These are phyloP conservation scores for Penicillium sp. DNA, from an alignment of 2,329 filamentous ascomycete genomes.

Conservation along the genomic window DNA sequence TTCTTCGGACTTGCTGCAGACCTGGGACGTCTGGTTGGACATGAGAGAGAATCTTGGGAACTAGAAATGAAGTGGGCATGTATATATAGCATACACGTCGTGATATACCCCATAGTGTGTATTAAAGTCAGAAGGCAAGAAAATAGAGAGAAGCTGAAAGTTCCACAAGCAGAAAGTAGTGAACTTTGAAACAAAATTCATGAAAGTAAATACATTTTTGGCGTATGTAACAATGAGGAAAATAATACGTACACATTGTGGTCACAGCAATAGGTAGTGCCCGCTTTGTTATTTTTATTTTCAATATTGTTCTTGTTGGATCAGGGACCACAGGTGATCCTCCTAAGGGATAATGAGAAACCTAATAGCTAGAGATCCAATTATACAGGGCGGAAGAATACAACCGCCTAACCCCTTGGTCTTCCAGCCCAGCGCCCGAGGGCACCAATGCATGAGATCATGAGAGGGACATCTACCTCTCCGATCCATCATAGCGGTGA, in stretches of 20 bases:
- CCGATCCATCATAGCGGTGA: conserved; percentile 43
- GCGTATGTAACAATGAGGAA: too few species aligned
- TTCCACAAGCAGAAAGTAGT: neutral
- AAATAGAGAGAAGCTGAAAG: neutral
- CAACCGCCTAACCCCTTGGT: conserved; percentile 4
- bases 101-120: neutral
- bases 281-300: neutral
- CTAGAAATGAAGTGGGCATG: neutral
- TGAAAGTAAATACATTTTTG: too few species aligned
- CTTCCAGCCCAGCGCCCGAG: neutral
- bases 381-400: conserved; percentile 1
- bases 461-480: conserved; percentile 4
- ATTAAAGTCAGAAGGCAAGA: neutral
- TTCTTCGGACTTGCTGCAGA: neutral
- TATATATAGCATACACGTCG: neutral
- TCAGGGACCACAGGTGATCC: neutral
- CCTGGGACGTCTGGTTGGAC: neutral
- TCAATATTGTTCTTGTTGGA: neutral
- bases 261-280: neutral
- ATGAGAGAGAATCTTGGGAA: too few species aligned
- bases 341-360: conserved; percentile 10
- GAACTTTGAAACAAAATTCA: neutral
- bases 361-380: conserved; percentile 8
- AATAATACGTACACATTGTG: too few species aligned
- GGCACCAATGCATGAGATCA: conserved; percentile 1